Percentiles rank a stretch among this genome's conserved stretches.
Evolutionary conservation across 2,329 filamentous ascomycete genomes (phyloP).

Genomic region (Macrophomina pseudophaseolina): DNA sequence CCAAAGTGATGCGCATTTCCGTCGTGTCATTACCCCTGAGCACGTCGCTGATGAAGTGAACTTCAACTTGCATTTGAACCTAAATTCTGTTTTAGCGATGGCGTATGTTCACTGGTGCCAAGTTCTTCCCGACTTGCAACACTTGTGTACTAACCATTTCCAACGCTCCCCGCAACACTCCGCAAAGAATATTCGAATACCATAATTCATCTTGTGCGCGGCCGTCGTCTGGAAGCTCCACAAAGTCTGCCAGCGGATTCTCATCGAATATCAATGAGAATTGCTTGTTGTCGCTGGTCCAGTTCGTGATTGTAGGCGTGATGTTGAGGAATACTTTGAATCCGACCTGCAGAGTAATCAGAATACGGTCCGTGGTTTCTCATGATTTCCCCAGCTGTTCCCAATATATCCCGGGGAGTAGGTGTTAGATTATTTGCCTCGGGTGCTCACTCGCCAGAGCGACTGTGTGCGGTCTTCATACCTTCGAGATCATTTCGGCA

Average conservation of each 20-base stretch:
- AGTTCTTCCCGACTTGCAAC: neutral
- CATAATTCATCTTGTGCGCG: constrained; percentile 94
- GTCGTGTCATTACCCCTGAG: constrained; percentile 93
- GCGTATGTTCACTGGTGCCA: neutral
- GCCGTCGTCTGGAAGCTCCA: constrained; percentile 94
- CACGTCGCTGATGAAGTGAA: constrained; percentile 93
- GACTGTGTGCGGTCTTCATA: constrained; percentile 41
- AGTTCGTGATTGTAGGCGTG: constrained; percentile 90
- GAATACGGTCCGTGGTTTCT: neutral
- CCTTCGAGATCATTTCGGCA: constrained; percentile 94
- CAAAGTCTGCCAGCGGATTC: constrained; percentile 95
- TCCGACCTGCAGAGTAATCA: constrained; percentile 68
- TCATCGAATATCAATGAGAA: constrained; percentile 97
- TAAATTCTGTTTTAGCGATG: constrained; percentile 35
- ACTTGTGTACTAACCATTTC: constrained; percentile 79
- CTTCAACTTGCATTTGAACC: constrained; percentile 97
- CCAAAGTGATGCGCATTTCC: constrained; percentile 91
- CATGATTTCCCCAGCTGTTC: neutral
- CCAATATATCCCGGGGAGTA: neutral
- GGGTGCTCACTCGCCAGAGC: too few species aligned
- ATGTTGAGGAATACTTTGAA: constrained; percentile 99
- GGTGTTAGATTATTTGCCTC: neutral
- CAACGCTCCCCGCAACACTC: constrained; percentile 84
- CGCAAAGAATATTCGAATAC: constrained; percentile 98
- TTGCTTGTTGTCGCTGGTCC: constrained; percentile 94